phyloP scores from a whole-genome alignment of 371 early-diverging fungal species.

The Rhizopus arrhizus region DNA sequence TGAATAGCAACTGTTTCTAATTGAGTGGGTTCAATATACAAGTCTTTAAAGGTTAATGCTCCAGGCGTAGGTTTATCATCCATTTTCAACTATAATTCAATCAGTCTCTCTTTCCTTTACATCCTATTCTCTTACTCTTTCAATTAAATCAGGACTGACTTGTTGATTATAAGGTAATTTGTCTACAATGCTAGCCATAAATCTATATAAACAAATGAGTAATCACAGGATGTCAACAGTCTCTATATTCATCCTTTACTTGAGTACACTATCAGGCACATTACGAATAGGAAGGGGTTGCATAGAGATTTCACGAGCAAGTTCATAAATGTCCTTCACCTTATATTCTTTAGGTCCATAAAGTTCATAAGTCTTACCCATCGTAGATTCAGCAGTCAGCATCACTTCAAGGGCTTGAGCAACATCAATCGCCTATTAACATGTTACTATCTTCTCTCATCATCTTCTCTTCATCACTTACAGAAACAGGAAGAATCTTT shows the following conservation, averaged over 20 bases:
- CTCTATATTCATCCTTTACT: conserved; percentile 34
- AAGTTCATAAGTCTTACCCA: conserved; percentile 89
- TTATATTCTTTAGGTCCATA: conserved; percentile 83
- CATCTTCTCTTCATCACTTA: conserved; percentile 32
- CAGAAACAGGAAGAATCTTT: conserved; percentile 84
- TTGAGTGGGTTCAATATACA: conserved; percentile 78
- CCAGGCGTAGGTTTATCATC: conserved; percentile 74
- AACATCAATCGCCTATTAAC: conserved; percentile 79
- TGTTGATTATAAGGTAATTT: conserved; percentile 55
- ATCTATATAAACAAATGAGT: conserved; percentile 24
- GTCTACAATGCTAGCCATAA: conserved; percentile 43
- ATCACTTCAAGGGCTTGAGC: conserved; percentile 81
- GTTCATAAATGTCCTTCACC: conserved; percentile 69
- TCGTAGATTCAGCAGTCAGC: conserved; percentile 68
- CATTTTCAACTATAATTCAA: conserved; percentile 57
- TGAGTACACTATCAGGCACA: conserved; percentile 73
- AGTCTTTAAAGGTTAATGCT: conserved; percentile 80
- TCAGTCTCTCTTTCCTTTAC: neutral
- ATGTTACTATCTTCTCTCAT: neutral
- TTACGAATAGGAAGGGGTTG: conserved; percentile 62
- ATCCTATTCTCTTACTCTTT: conserved; percentile 40
- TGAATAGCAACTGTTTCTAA: conserved; percentile 80
- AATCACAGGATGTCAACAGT: neutral
- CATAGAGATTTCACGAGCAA: conserved; percentile 75
- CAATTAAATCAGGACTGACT: conserved; percentile 54